These are phyloP conservation scores for Athelia sp. DNA, from an alignment of 1,284 basidiomycete species.

Conservation along the genomic window DNA sequence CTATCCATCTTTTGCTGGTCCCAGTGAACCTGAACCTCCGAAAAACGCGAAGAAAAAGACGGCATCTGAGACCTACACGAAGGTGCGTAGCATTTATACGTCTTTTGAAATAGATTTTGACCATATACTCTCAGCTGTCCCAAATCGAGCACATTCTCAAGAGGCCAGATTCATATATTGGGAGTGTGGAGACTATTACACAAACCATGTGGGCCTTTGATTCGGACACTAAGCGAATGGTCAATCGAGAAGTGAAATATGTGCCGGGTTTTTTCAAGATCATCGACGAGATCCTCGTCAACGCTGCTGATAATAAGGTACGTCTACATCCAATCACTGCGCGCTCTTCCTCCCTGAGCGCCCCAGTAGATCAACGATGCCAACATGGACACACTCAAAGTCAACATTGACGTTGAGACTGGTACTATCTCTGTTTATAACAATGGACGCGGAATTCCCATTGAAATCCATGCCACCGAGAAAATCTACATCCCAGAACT, in stretches of 20 bases:
- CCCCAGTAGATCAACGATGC: slow-evolving; percentile 76
- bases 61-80: slow-evolving; percentile 90
- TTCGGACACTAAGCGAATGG: slow-evolving; percentile 74
- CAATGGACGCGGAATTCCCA: slow-evolving; percentile 95
- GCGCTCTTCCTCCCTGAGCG: neutral
- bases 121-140: slow-evolving; percentile 62
- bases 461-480: slow-evolving; percentile 93
- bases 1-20: slow-evolving; percentile 35
- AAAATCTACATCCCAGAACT: slow-evolving; percentile 96
- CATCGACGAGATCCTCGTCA: slow-evolving; percentile 98
- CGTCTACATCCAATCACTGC: slow-evolving; percentile 9
- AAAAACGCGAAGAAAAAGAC: slow-evolving; percentile 66
- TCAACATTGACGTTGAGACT: slow-evolving; percentile 82
- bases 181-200: slow-evolving; percentile 83
- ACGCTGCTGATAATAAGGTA: slow-evolving; percentile 99
- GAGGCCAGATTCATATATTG: slow-evolving; percentile 98
- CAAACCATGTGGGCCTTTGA: slow-evolving; percentile 93
- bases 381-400: slow-evolving; percentile 86
- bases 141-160: slow-evolving; percentile 97
- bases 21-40: slow-evolving; percentile 25
- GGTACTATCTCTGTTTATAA: slow-evolving; percentile 92
- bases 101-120: slow-evolving; percentile 2
- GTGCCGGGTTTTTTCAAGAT: slow-evolving; percentile 99
- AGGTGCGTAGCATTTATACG: slow-evolving; percentile 43
- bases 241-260: slow-evolving; percentile 79